Conservation (phyloP, 2,329 filamentous ascomycete species). For the Pseudogymnoascus sp. region DNA sequence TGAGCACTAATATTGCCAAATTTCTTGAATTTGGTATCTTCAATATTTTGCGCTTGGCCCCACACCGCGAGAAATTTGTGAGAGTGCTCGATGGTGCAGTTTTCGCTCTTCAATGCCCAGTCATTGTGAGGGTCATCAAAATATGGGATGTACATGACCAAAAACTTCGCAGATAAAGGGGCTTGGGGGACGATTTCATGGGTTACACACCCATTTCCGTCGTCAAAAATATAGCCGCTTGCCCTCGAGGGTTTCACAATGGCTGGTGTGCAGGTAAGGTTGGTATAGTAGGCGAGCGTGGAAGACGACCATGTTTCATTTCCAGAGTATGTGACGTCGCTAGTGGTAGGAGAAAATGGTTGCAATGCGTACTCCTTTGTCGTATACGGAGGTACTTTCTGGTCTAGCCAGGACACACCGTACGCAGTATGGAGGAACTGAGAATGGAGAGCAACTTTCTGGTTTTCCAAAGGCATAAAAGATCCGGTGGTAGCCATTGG, state of each 20-base stretch:
- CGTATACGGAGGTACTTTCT: slow-evolving; percentile 37
- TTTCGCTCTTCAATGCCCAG: slow-evolving; percentile 26
- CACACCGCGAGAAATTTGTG: slow-evolving; percentile 35
- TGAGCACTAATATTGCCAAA: slow-evolving; percentile 28
- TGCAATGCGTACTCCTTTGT: slow-evolving; percentile 34
- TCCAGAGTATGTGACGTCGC: background rate
- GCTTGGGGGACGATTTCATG: slow-evolving; percentile 15
- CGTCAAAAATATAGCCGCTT: slow-evolving; percentile 26
- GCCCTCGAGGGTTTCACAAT: slow-evolving; percentile 7
- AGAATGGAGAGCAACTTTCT: slow-evolving; percentile 27
- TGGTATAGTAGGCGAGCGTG: slow-evolving; percentile 30
- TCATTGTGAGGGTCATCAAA: slow-evolving; percentile 29
- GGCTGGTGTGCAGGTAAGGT: slow-evolving; percentile 33
- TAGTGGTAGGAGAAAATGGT: slow-evolving; percentile 32
- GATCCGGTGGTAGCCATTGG: slow-evolving; percentile 22
- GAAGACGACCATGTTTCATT: slow-evolving; percentile 21
- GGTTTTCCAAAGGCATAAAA: slow-evolving; percentile 26
- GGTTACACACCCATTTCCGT: slow-evolving; percentile 33
- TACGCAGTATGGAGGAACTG: slow-evolving; percentile 38
- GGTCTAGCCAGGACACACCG: slow-evolving; percentile 38
- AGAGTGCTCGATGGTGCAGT: slow-evolving; percentile 28
- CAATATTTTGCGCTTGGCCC: slow-evolving; percentile 13
- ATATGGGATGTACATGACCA: slow-evolving; percentile 24
- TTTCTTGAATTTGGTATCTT: background rate
- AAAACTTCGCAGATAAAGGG: background rate